These are phyloP conservation scores for Leishmania mexicana DNA, from an alignment of 208 protist genomes.

Conservation along the genomic window DNA sequence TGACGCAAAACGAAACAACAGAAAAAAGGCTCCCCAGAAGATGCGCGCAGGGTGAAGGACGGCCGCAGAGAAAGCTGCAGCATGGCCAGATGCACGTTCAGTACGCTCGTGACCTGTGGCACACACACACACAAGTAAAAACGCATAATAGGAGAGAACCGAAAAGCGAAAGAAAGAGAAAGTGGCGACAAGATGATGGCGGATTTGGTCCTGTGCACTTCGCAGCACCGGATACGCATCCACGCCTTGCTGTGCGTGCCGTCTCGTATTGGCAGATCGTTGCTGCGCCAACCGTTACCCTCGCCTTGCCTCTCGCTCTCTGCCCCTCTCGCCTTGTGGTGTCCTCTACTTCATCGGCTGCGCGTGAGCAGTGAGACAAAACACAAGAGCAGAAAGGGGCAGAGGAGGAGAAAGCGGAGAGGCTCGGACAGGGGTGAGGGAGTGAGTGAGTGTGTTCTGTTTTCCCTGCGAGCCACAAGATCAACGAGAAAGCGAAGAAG, in stretches of 20 bases:
- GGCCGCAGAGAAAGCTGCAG: background rate
- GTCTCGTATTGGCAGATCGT: background rate
- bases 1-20: background rate
- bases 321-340: background rate
- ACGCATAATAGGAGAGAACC: background rate
- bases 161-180: background rate
- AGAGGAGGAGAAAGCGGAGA: background rate
- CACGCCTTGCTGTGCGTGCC: background rate
- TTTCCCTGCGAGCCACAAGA: background rate
- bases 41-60: background rate
- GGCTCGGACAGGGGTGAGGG: background rate
- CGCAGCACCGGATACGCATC: background rate
- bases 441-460: background rate
- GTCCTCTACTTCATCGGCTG: background rate
- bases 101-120: background rate
- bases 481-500: background rate
- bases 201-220: background rate
- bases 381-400: background rate
- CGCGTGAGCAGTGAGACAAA: background rate
- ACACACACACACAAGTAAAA: background rate
- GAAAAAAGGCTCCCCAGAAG: too few relatives aligned
- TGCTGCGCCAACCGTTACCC: background rate
- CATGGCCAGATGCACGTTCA: background rate
- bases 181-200: background rate
- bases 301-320: background rate